phyloP scores from a whole-genome alignment of 176 grass and related monocot species.

The Miscanthus lutarioriparius region DNA sequence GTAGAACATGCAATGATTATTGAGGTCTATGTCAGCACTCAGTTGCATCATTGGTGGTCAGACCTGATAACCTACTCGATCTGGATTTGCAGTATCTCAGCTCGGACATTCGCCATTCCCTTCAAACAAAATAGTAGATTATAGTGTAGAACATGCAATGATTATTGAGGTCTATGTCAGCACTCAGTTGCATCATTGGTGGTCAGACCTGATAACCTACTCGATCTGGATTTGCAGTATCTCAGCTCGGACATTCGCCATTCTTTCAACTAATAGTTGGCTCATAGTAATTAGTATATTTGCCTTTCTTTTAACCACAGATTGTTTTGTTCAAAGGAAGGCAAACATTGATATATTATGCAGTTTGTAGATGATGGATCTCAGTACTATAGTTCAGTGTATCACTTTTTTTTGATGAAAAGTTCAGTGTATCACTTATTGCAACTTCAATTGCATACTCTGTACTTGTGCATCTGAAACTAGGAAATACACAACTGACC shows the following conservation, averaged over 20 bases:
- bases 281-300: background rate
- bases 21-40: background rate
- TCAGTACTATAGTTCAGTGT: background rate
- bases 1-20: background rate
- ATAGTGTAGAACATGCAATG: background rate
- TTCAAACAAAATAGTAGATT: no score
- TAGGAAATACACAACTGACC: slow-evolving; percentile 24
- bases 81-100: background rate
- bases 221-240: background rate
- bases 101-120: background rate
- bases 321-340: background rate
- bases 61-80: background rate
- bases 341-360: background rate
- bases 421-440: slow-evolving; percentile 23
- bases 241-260: background rate
- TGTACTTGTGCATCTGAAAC: slow-evolving; percentile 26
- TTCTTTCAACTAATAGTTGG: background rate
- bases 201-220: background rate
- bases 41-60: background rate
- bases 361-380: slow-evolving; percentile 17
- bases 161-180: background rate
- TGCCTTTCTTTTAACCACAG: background rate
- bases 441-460: slow-evolving; percentile 23
- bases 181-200: background rate
- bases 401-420: no score